Evolutionary conservation across 345 rosid species (phyloP).

Genomic region (Luvunga scandens): DNA sequence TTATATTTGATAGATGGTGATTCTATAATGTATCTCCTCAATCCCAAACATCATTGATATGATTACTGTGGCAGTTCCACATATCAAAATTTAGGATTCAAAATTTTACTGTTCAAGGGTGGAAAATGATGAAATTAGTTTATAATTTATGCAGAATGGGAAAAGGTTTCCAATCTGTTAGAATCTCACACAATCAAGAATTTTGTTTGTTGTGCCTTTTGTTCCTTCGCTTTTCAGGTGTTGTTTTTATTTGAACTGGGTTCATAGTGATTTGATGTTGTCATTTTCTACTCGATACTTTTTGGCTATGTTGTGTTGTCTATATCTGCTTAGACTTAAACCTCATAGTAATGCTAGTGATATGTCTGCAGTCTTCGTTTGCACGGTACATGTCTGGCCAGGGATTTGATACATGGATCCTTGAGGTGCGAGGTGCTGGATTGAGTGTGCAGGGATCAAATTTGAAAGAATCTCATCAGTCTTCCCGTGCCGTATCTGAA

Average conservation of each 20-base stretch:
- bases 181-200: neutral
- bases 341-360: slow-evolving; percentile 4
- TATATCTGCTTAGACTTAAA: neutral
- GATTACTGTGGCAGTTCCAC: too few species aligned
- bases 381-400: slow-evolving; percentile 79
- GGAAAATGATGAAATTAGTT: neutral
- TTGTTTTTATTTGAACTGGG: neutral
- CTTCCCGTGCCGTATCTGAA: slow-evolving; percentile 42
- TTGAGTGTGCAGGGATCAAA: slow-evolving; percentile 62
- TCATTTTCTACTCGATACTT: neutral
- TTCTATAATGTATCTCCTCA: too few species aligned
- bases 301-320: neutral
- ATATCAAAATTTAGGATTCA: neutral
- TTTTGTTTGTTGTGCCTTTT: neutral
- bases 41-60: too few species aligned
- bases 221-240: neutral
- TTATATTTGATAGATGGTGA: too few species aligned
- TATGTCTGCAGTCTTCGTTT: slow-evolving; percentile 70
- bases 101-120: neutral
- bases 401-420: slow-evolving; percentile 97
- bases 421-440: slow-evolving; percentile 96
- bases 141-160: neutral
- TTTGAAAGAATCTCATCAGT: slow-evolving; percentile 52
- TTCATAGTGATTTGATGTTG: neutral
- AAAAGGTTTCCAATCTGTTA: neutral